Conservation (phyloP, 352 stramenopile genomes). For the Globisporangium echinulatum region DNA sequence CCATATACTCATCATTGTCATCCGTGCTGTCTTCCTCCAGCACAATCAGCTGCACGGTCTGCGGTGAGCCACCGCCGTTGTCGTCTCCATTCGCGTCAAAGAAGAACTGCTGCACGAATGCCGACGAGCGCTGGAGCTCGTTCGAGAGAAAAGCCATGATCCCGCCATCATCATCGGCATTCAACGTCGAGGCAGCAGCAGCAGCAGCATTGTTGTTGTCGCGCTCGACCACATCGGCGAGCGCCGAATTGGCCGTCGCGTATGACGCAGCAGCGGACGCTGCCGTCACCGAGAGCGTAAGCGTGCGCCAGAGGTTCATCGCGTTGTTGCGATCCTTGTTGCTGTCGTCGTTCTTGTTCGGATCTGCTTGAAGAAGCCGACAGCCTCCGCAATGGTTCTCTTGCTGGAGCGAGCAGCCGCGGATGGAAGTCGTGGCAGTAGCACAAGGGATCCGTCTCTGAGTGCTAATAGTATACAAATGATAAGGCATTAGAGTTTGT, state of each 20-base stretch:
- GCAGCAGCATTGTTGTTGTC: not conserved
- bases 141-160: constrained; percentile 9
- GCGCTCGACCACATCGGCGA: too few species aligned
- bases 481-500: not conserved
- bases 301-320: constrained; percentile 72
- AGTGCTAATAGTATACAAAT: not conserved
- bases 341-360: not conserved
- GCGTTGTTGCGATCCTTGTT: constrained; percentile 12
- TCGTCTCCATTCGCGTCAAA: not conserved
- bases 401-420: not conserved
- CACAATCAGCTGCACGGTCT: constrained; percentile 26
- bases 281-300: constrained; percentile 27
- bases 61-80: not conserved
- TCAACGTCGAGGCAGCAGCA: not conserved
- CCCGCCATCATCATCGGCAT: constrained; percentile 3
- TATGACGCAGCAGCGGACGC: not conserved
- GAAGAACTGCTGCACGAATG: constrained; percentile 13
- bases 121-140: constrained; percentile 6
- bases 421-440: not conserved
- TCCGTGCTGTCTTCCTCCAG: constrained; percentile 18
- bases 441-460: too few species aligned
- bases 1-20: constrained; percentile 1
- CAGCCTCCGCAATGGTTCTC: not conserved
- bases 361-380: not conserved
- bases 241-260: too few species aligned